Percentiles rank a stretch among this genome's conserved stretches.
These are phyloP conservation scores for Crithidia thermophila DNA, from an alignment of 208 protist genomes.

Conservation along the genomic window DNA sequence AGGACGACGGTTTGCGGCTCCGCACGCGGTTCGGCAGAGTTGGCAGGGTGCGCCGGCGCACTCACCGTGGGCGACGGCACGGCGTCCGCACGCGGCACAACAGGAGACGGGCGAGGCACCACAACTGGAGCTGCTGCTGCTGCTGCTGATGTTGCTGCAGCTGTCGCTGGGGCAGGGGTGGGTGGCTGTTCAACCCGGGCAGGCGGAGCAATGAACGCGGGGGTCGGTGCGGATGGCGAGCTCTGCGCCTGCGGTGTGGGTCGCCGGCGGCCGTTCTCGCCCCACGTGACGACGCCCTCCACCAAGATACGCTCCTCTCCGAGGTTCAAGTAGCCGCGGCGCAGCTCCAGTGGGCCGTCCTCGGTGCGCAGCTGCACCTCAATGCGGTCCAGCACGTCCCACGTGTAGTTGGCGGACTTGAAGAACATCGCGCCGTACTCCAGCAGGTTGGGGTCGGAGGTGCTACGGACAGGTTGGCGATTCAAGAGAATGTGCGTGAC, in stretches of 20 bases:
- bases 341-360: conserved; percentile 43
- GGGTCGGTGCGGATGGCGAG: not conserved
- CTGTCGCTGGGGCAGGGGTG: too few relatives aligned
- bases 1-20: conserved; percentile 7
- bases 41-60: too few relatives aligned
- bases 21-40: not conserved
- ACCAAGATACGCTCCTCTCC: conserved; percentile 53
- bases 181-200: too few relatives aligned
- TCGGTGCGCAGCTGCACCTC: conserved; percentile 24
- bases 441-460: conserved; percentile 19
- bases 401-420: conserved; percentile 10
- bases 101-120: too few relatives aligned
- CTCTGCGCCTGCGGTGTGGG: not conserved
- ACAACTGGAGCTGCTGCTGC: too few relatives aligned
- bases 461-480: conserved; percentile 14
- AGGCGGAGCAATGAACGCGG: not conserved
- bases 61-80: too few relatives aligned
- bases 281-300: conserved; percentile 49
- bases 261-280: conserved; percentile 7
- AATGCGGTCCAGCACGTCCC: conserved; percentile 23
- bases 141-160: not conserved
- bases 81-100: too few relatives aligned
- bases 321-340: conserved; percentile 51
- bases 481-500: conserved; percentile 24
- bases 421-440: conserved; percentile 33